Evolutionary conservation across 352 stramenopile genomes (phyloP), one percentile per base, ranked within the genome.

Genomic region (Globisporangium radiosum): DNA sequence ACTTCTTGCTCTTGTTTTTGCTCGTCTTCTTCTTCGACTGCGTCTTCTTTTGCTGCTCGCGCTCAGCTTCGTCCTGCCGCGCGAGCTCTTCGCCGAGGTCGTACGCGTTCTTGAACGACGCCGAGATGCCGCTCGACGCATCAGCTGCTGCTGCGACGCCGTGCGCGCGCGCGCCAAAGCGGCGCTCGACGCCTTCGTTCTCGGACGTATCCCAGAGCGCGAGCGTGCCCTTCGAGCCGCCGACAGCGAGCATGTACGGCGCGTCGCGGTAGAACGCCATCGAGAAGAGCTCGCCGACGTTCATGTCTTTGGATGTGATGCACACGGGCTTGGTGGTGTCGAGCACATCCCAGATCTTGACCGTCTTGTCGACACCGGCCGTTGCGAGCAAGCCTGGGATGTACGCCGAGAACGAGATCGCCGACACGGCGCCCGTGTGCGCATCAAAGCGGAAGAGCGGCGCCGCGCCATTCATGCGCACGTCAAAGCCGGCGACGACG

Each of bases 281-380:
- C n/a, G 85, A 71, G 56, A 97, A 97, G 33, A 98, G 64, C 66
- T 95, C 82, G 19, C 91, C 93, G 81, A 97, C 85, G 57, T 94
- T 93, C 87, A 98, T 96, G 50, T 90, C 82, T 72, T 97, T 97
- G 13, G 87, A 92, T 2, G 79, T 91, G 60, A 97, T 79, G 63
- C 80, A 95, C 53, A 81, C 62, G 4, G 90, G 85, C 17, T 64
- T 65, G 52, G 85, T 84, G 52, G 85, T 84, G 47, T 85, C 74
- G 60, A 82, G 73, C 15, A 95, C 65, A 63, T 99, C 95, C 97
- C 97, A 99, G 48, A 99, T 76, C 65, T 97, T 97, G 52, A 99
- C 96, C 7, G 92, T 98, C 78, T 98, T 98, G 81, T 99, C 96
- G n/a, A 97, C 85, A 9, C 93, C 94, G 47, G 88, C 95, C 4